Percentiles rank a stretch among this genome's conserved stretches.
Evolutionary conservation across 1,284 basidiomycete species (phyloP).

Genomic region (Puccinia hordei): DNA sequence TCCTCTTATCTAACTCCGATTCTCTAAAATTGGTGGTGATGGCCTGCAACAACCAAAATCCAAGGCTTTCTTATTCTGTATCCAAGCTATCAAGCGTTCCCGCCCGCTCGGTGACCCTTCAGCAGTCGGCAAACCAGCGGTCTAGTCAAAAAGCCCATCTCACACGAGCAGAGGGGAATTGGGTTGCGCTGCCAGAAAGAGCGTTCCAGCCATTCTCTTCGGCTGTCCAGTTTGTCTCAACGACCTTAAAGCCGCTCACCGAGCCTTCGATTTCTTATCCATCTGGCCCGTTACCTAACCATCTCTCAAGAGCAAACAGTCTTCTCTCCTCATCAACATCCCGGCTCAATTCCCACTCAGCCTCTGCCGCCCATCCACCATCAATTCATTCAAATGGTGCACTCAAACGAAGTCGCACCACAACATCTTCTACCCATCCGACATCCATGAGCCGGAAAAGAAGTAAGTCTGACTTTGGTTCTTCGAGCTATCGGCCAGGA

Average conservation of each 20-base stretch:
- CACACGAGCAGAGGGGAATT: too few species aligned
- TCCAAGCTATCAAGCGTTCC: constrained; percentile 10
- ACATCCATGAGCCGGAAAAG: constrained; percentile 36
- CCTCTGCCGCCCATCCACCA: background rate
- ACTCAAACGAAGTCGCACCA: constrained; percentile 41
- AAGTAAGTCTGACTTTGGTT: constrained; percentile 43
- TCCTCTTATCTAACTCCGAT: too few species aligned
- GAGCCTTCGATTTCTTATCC: constrained; percentile 38
- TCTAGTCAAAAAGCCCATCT: too few species aligned
- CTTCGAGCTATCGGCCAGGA: background rate
- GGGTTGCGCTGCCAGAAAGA: too few species aligned
- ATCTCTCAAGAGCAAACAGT: constrained; percentile 30
- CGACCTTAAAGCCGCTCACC: constrained; percentile 32
- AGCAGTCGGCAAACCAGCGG: background rate
- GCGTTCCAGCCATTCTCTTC: constrained; percentile 44
- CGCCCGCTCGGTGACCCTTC: background rate
- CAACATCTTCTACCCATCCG: constrained; percentile 11
- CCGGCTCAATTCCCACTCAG: too few species aligned
- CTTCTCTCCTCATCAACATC: constrained; percentile 26
- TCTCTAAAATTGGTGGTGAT: too few species aligned
- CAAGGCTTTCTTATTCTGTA: background rate
- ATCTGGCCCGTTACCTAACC: constrained; percentile 22
- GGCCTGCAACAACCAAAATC: background rate
- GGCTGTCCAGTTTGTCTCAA: constrained; percentile 47
- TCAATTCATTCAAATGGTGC: constrained; percentile 1